Evolutionary conservation across 2,329 filamentous ascomycete species (phyloP), one percentile per base, ranked within the genome.

Genomic region (Epichloe glyceriae): DNA sequence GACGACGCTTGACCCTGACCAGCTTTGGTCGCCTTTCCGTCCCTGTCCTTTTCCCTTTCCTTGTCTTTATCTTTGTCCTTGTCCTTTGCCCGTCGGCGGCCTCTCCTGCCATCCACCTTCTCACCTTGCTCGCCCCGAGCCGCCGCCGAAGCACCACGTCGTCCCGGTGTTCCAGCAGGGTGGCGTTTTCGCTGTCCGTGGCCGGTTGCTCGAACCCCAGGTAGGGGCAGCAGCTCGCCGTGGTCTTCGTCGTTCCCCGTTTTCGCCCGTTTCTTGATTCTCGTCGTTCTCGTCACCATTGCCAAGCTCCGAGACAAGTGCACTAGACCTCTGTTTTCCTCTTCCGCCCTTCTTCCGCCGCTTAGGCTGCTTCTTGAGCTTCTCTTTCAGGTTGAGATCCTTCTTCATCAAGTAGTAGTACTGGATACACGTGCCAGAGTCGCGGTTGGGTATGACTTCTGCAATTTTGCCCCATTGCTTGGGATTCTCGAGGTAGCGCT

Each of bases 361-460:
- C 63, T 74, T 79, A 52, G 74, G 79, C 65, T 78, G 80, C 67
- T 74, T 80, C 65, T 79, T 83, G 33, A 85, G 73, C 66, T 86
- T 87, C 61, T 87, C 84, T 63, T 90, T 88, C 54, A 90, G 82
- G 55, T 86, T 83, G 41, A 82, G 77, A 45, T 82, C 75, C 68
- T 84, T 85, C 68, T 82, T 93, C 62, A 84, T 86, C 55, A 86
- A 74, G 65, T 93, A 93, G 67, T 93, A 93, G 65, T 90, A 88
- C 62, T 88, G 84, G 58, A 93, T 93, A 65, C 85, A 88, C 45
- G 86, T 79, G 56, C 85, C 83, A 65, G 88, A 89, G 59, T 86
- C 82, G 22, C 86, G 80, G 33, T 76, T 73, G 0, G 78, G 76
- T 5, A 91, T 69, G 22, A 75, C 74, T 52, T 85, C 80, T 5